Conservation (phyloP, 2,329 filamentous ascomycete genomes). For the Sarocladium brachiariae region DNA sequence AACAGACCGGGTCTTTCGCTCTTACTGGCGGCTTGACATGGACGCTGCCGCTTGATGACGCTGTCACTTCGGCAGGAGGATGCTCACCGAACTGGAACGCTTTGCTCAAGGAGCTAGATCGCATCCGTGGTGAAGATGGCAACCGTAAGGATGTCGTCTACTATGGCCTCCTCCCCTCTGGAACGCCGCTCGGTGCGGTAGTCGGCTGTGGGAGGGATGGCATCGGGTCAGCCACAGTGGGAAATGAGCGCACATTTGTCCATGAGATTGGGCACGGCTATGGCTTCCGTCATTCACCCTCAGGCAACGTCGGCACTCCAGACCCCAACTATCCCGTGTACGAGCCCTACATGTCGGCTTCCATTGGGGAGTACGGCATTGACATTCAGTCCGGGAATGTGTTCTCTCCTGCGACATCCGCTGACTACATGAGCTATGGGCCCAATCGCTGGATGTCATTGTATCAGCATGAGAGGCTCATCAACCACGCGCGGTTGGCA, state of each 20-base stretch:
- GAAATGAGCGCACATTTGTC: not conserved
- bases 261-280: conserved; percentile 5
- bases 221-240: not conserved
- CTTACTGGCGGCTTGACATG: not conserved
- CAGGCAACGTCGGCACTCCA: not conserved
- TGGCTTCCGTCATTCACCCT: not conserved
- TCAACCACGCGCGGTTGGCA: not conserved
- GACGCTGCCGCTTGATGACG: not conserved
- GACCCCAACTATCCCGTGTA: conserved; percentile 2
- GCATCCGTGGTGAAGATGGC: not conserved
- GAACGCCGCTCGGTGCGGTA: not conserved
- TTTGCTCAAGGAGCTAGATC: not conserved
- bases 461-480: conserved; percentile 1
- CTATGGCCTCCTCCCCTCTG: conserved; percentile 1
- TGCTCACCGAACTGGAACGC: conserved; percentile 2
- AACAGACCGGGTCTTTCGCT: not conserved
- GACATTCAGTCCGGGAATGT: not conserved
- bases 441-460: conserved; percentile 6
- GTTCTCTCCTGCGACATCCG: not conserved
- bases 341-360: conserved; percentile 3
- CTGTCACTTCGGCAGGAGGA: not conserved
- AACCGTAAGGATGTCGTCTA: conserved; percentile 1
- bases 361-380: conserved; percentile 4
- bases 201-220: not conserved
- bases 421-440: conserved; percentile 7